Evolutionary conservation across 108 stramenopile species (phyloP), one percentile per base, ranked within the genome.

Genomic region (Stephanodiscus triporus): DNA sequence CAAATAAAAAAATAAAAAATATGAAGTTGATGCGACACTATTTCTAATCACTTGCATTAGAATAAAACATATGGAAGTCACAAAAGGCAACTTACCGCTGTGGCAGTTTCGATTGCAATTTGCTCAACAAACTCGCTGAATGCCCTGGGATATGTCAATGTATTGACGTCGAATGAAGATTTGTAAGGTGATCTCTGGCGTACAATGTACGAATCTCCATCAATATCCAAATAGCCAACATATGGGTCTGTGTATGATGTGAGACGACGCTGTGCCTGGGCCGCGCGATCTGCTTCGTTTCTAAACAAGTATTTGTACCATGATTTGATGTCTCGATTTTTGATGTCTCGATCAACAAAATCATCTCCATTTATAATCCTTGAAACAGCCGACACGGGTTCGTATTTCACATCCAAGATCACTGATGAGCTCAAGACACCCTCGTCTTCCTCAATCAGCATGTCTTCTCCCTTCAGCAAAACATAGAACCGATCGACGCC

Each of bases 401-500:
- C 82, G 48, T 71, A 83, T 66, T 89, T 89, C 56, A 89, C 79
- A 60, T 89, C 88, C 63, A 89, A 56, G 23, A 89, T 86, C 4
- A 89, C 74, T 0, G 77, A 78, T 43, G 61, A 51, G 19, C 23
- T 53, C 32, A 19, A 20, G 22, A 34, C 60, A 42, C 57, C 70
- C 13, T 68, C 76, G 7, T 50, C 70, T 17, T 57, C 63, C 0
- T 78, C 78, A 17, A 85, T 56, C 26, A 72, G 62, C 47, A 64
- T 72, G 55, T 85, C 85, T 60, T 58, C 58, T 32, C 86, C 88
- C 56, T 81, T 77, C 16, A 89, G 55, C 42, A 89, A 56, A 16
- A 89, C 82, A 64, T 87, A 89, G 73, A 74, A 89, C 24, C 88
- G 78, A 81, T 85, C 85, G 36, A 89, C 88, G 23, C 88, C 88